A percentile compares a stretch with the other conserved stretches of the same genome.
phyloP scores from a whole-genome alignment of 2,329 filamentous ascomycete species.

The Verticillium tricorpus region DNA sequence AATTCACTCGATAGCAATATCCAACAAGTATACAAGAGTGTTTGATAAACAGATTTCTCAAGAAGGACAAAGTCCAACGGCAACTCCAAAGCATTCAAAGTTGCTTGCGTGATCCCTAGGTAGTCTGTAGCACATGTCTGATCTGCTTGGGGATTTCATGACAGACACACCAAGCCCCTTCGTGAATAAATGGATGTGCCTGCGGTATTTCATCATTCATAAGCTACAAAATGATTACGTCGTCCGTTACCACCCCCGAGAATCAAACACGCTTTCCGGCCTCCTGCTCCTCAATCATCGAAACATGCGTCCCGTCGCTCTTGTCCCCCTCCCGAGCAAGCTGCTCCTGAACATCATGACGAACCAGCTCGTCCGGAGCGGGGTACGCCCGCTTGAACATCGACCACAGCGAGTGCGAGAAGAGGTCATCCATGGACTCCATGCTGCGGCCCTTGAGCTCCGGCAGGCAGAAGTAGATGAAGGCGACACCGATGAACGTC shows the following conservation, averaged over 20 bases:
- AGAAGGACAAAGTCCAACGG: too few relatives aligned
- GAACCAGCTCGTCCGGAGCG: slow-evolving; percentile 40
- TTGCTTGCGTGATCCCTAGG: too few relatives aligned
- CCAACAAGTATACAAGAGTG: too few relatives aligned
- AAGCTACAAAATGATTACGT: too few relatives aligned
- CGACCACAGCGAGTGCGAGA: slow-evolving; percentile 31
- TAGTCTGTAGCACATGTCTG: too few relatives aligned
- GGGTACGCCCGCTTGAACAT: slow-evolving; percentile 36
- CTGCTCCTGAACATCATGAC: not conserved
- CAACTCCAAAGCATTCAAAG: too few relatives aligned
- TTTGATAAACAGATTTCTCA: too few relatives aligned
- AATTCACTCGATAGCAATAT: too few relatives aligned
- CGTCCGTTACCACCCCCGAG: too few relatives aligned
- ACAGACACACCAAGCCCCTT: too few relatives aligned
- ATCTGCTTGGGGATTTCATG: too few relatives aligned
- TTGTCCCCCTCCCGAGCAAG: not conserved
- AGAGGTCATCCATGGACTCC: slow-evolving; percentile 45
- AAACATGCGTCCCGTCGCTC: not conserved
- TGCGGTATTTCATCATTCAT: not conserved
- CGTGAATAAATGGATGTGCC: too few relatives aligned
- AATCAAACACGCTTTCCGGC: not conserved
- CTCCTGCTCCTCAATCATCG: not conserved
- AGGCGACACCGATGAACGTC: slow-evolving; percentile 19
- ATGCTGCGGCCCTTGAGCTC: slow-evolving; percentile 46
- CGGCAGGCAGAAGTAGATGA: slow-evolving; percentile 42